Percentiles rank a stretch among this genome's conserved stretches.
phyloP scores from a whole-genome alignment of 164 flowering plant genomes.

The Piper longum region DNA sequence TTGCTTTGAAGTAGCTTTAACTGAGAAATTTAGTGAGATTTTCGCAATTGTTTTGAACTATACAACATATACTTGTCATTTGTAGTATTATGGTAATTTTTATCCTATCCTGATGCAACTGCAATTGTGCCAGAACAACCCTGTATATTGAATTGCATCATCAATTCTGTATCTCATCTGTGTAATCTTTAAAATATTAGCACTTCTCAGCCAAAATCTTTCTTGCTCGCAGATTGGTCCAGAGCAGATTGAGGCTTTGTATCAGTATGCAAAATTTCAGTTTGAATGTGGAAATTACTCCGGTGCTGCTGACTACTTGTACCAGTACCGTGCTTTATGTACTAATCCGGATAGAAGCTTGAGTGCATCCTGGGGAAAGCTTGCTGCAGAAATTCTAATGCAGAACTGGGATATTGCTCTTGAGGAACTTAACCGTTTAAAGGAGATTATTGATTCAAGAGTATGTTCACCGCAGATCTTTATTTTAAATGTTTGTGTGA shows the following conservation, averaged over 20 bases:
- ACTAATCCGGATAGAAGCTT: conserved; percentile 74
- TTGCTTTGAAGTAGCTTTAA: too few relatives aligned
- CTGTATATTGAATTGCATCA: too few relatives aligned
- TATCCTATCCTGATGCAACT: too few relatives aligned
- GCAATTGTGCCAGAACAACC: too few relatives aligned
- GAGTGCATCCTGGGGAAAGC: conserved; percentile 95
- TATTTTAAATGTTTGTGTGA: background rate
- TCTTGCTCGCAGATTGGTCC: conserved; percentile 61
- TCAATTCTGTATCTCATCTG: too few relatives aligned
- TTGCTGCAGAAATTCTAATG: conserved; percentile 93
- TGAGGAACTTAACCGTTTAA: conserved; percentile 80
- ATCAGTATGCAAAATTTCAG: conserved; percentile 93
- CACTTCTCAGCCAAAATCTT: background rate
- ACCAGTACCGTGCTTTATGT: conserved; percentile 79
- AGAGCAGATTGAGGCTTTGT: conserved; percentile 86
- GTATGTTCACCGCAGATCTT: conserved; percentile 15
- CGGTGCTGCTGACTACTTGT: conserved; percentile 88
- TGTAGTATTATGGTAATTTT: too few relatives aligned
- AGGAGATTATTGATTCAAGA: conserved; percentile 88
- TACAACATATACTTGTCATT: too few relatives aligned
- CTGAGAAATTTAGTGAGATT: too few relatives aligned
- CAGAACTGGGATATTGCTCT: conserved; percentile 96
- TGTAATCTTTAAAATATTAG: background rate
- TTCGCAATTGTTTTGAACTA: too few relatives aligned
- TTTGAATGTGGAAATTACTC: conserved; percentile 99